Evolutionary conservation across 2,329 filamentous ascomycete species (phyloP), one percentile per base, ranked within the genome.

Genomic region (Pleomassaria siparia): DNA sequence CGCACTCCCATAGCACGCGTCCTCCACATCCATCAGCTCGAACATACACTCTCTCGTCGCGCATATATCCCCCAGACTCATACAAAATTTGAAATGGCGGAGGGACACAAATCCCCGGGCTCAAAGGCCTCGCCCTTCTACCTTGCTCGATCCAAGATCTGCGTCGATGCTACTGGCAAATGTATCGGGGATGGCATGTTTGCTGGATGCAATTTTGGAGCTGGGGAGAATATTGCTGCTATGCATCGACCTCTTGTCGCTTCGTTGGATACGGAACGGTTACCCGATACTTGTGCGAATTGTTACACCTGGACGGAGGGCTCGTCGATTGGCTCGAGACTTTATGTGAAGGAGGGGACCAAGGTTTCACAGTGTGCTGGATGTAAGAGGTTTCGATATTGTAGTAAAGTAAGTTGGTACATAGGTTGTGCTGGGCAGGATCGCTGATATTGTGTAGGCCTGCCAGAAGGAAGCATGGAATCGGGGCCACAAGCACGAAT

Each of bases 401-500:
- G 83, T 63, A 75, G 77, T 54, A 81, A 77, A 73, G 81, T 83
- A 62, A 40, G 73, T 30, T 40, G 7, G 25, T 39, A 13, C 12
- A 43, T 15, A 10, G 18, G n/a, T 35, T 18, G 24, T n/a, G 11
- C 12, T 43, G 30, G 40, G n/a, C n/a, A 20, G 32, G 32, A 18
- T 35, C 4, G 16, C 12, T 46, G n/a, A 37, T n/a, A 37, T 3
- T 7, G 7, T 37, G n/a, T 36, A 85, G 80, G 68, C 60, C 22
- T 87, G 83, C 61, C 83, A 87, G 69, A 68, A 72, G 35, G 73
- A 76, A 56, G 77, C 82, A 21, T 87, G 83, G 83, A 79, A 76
- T 43, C 71, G 74, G 15, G 72, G 74, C 9, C 83, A 87, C 69
- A 83, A 82, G 45, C 66, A 78, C 47, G 82, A 85, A 66, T 87